A percentile compares a stretch with the other conserved stretches of the same genome.
Conservation (phyloP, 257 asterid genomes). For the Coffea canephora region DNA sequence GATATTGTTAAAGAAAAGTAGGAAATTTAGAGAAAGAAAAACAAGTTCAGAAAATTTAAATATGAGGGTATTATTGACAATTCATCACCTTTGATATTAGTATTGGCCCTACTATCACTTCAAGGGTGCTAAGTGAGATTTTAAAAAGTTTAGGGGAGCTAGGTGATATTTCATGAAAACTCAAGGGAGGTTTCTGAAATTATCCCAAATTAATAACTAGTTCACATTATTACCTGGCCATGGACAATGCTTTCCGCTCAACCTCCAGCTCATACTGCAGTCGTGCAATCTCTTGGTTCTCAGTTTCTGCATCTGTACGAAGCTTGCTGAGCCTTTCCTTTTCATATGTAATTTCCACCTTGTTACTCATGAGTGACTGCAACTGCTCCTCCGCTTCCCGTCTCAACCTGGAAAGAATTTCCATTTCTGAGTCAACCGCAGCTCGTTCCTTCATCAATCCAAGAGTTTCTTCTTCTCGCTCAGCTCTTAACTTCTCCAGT, state of each 20-base stretch:
- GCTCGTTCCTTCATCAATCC: constrained; percentile 80
- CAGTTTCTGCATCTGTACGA: constrained; percentile 71
- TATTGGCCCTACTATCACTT: too few relatives aligned
- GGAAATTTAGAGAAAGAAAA: too few relatives aligned
- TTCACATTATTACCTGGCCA: constrained; percentile 66
- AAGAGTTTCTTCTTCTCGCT: constrained; percentile 74
- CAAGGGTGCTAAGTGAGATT: too few relatives aligned
- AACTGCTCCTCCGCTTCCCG: constrained; percentile 84
- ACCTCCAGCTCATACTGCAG: constrained; percentile 94
- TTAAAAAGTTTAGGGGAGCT: too few relatives aligned
- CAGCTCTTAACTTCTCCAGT: constrained; percentile 69
- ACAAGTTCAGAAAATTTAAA: too few relatives aligned
- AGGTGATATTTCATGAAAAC: too few relatives aligned
- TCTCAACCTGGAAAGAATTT: constrained; percentile 72
- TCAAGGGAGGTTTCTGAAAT: too few relatives aligned
- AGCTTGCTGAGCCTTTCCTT: constrained; percentile 85
- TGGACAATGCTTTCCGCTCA: constrained; percentile 89
- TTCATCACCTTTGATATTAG: too few relatives aligned
- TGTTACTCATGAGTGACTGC: constrained; percentile 63
- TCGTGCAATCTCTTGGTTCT: constrained; percentile 73
- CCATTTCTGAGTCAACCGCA: constrained; percentile 91
- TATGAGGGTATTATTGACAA: too few relatives aligned
- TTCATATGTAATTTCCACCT: constrained; percentile 77
- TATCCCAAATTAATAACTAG: constrained; percentile 18
- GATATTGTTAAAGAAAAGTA: too few relatives aligned